These are phyloP conservation scores for Ensete ventricosum DNA, from an alignment of 176 grass and related monocot species.

Conservation along the genomic window DNA sequence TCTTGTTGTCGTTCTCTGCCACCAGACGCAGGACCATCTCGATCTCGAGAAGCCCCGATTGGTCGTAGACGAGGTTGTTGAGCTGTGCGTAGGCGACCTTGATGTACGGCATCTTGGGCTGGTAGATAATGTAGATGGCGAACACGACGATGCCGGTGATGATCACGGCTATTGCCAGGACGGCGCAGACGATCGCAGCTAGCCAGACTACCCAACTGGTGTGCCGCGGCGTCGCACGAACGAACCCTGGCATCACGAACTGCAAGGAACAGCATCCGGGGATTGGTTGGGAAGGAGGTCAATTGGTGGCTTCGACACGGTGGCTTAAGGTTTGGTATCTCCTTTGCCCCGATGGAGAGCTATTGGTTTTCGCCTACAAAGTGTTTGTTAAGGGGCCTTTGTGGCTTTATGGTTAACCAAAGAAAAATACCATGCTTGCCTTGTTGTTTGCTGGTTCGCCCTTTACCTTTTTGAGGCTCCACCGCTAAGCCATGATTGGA, in stretches of 20 bases:
- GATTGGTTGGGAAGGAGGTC: neutral
- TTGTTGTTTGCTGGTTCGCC: neutral
- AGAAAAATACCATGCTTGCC: conserved; percentile 9
- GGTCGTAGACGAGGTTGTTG: conserved; percentile 27
- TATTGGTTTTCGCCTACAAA: conserved; percentile 4
- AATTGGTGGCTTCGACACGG: neutral
- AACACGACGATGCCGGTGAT: conserved; percentile 47
- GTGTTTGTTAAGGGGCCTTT: neutral
- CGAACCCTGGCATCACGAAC: neutral
- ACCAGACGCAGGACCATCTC: conserved; percentile 22
- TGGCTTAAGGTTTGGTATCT: conserved; percentile 46
- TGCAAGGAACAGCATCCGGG: conserved; percentile 5
- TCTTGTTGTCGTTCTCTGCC: conserved; percentile 65
- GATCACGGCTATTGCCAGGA: conserved; percentile 47
- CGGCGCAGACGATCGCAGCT: conserved; percentile 35
- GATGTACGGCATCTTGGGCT: conserved; percentile 64
- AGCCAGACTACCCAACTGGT: conserved; percentile 29
- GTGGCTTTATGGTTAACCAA: neutral
- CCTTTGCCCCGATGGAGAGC: conserved; percentile 37
- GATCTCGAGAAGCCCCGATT: conserved; percentile 39
- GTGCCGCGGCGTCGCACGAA: neutral
- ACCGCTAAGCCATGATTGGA: too few relatives aligned
- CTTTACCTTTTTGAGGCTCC: too few relatives aligned
- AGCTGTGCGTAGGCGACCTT: conserved; percentile 42
- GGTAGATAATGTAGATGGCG: conserved; percentile 64